A percentile compares a stretch with the other conserved stretches of the same genome.
Evolutionary conservation across 192 early-diverging fungal species (phyloP).

Genomic region (Neocallimastix lanati): DNA sequence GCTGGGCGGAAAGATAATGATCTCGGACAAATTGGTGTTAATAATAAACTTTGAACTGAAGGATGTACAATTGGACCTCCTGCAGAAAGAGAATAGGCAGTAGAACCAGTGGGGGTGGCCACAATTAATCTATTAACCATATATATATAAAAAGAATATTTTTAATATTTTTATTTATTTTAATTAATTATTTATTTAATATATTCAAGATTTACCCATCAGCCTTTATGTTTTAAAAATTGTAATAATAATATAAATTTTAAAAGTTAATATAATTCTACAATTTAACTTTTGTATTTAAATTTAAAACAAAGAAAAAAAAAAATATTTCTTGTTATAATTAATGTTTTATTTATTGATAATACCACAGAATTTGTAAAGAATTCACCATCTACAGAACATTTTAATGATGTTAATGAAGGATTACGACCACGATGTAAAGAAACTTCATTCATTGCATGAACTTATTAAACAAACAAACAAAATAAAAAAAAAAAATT

Average conservation of each 20-base stretch:
- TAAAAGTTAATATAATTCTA: too few species aligned
- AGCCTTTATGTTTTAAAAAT: too few species aligned
- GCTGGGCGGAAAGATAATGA: slow-evolving; percentile 71
- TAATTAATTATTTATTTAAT: neutral
- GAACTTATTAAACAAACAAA: too few species aligned
- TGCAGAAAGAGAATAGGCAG: slow-evolving; percentile 75
- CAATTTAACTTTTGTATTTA: too few species aligned
- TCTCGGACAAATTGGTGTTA: slow-evolving; percentile 68
- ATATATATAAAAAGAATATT: neutral
- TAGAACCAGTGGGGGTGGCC: slow-evolving; percentile 78
- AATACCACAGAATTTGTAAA: slow-evolving; percentile 62
- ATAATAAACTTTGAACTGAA: slow-evolving; percentile 44
- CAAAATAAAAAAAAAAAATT: too few species aligned
- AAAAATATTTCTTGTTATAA: too few species aligned
- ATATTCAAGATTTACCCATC: too few species aligned
- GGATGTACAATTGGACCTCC: slow-evolving; percentile 72
- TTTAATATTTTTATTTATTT: neutral
- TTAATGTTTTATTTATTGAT: slow-evolving; percentile 12
- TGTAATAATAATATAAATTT: too few species aligned
- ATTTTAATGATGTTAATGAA: slow-evolving; percentile 61
- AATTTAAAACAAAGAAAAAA: too few species aligned
- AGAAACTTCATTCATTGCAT: slow-evolving; percentile 73
- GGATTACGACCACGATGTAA: slow-evolving; percentile 74
- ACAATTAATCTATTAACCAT: slow-evolving; percentile 43
- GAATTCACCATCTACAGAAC: slow-evolving; percentile 59